Evolutionary conservation across 73 alveolate genomes (phyloP).

Genomic region (Halteria grandinella): DNA sequence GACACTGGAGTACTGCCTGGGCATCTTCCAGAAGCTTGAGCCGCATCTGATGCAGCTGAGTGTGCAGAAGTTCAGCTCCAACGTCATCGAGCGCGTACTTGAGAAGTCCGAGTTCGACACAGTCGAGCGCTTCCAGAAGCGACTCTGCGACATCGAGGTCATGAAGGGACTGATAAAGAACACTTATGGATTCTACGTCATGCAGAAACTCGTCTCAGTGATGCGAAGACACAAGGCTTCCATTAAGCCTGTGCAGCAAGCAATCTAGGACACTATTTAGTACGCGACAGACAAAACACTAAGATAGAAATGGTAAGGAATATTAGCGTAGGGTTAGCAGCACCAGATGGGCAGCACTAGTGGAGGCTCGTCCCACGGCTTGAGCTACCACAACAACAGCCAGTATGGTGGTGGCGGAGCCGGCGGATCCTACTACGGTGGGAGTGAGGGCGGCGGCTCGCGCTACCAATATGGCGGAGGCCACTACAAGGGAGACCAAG

Average conservation of each 20-base stretch:
- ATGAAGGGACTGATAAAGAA: slow-evolving; percentile 67
- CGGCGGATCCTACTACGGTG: too few relatives aligned
- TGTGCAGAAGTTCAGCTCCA: slow-evolving; percentile 72
- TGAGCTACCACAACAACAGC: too few relatives aligned
- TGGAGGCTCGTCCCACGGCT: too few relatives aligned
- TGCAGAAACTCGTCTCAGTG: slow-evolving; percentile 39
- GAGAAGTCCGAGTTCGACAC: slow-evolving; percentile 58
- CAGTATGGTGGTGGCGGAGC: too few relatives aligned
- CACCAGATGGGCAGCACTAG: too few relatives aligned
- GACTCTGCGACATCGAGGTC: slow-evolving; percentile 46
- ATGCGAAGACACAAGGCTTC: slow-evolving; percentile 23
- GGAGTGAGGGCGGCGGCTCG: too few relatives aligned
- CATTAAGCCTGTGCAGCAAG: neutral
- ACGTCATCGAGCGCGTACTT: slow-evolving; percentile 72
- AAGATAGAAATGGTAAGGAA: slow-evolving; percentile 29
- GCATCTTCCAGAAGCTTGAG: slow-evolving; percentile 48
- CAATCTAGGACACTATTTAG: slow-evolving; percentile 31
- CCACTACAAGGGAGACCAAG: too few relatives aligned
- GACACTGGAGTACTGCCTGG: slow-evolving; percentile 43
- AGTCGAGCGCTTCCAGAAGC: slow-evolving; percentile 25
- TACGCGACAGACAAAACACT: slow-evolving; percentile 45
- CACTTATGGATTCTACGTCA: slow-evolving; percentile 64
- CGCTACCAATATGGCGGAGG: too few relatives aligned
- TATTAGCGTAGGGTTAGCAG: too few relatives aligned
- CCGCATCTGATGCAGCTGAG: slow-evolving; percentile 64